These are phyloP conservation scores for Entomophthora muscae DNA, from an alignment of 371 early-diverging fungal species.

Conservation along the genomic window DNA sequence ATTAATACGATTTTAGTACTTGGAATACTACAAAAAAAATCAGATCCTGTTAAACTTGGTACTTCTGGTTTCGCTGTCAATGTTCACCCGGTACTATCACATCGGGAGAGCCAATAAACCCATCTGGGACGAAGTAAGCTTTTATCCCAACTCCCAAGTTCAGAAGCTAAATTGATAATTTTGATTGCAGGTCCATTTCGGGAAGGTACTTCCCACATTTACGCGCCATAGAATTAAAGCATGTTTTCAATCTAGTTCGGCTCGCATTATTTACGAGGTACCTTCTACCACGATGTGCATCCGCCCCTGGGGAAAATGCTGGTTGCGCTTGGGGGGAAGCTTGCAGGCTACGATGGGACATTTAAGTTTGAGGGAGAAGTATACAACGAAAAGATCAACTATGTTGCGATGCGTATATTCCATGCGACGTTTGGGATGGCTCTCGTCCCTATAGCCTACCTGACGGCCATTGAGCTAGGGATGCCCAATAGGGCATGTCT, in stretches of 20 bases:
- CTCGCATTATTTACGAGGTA: constrained; percentile 77
- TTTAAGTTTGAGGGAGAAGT: constrained; percentile 75
- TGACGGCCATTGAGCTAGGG: constrained; percentile 62
- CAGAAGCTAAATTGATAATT: not conserved
- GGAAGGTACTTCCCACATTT: constrained; percentile 10
- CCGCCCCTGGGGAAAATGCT: constrained; percentile 99
- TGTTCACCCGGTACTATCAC: constrained; percentile 6
- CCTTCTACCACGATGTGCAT: constrained; percentile 99
- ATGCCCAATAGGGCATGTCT: constrained; percentile 41
- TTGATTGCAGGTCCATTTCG: constrained; percentile 13
- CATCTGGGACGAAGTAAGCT: constrained; percentile 9
- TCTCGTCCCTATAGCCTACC: constrained; percentile 87
- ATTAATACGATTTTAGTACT: too few species aligned
- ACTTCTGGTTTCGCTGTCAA: not conserved
- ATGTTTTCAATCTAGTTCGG: constrained; percentile 47
- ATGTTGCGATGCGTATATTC: constrained; percentile 83
- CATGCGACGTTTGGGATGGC: constrained; percentile 82
- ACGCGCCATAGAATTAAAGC: not conserved
- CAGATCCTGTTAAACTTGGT: not conserved
- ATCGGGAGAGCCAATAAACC: constrained; percentile 8
- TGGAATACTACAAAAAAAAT: not conserved
- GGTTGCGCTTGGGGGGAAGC: constrained; percentile 74
- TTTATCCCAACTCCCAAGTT: too few species aligned
- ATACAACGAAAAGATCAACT: constrained; percentile 79
- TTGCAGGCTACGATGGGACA: constrained; percentile 79